Percentiles rank a stretch among this genome's conserved stretches.
phyloP scores from a whole-genome alignment of 2,329 filamentous ascomycete species.

The Microsporum canis region DNA sequence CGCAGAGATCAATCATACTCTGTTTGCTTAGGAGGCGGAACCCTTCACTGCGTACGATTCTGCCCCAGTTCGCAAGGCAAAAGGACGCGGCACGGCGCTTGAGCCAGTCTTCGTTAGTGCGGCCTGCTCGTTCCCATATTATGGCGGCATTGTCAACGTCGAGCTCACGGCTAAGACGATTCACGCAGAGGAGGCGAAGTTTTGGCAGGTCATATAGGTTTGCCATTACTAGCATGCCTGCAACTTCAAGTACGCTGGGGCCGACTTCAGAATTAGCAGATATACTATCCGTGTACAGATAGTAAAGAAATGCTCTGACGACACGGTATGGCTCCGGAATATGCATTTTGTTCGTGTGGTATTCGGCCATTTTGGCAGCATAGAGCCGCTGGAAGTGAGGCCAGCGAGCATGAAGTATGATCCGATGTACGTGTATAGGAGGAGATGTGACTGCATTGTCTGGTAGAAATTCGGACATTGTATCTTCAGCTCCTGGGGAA shows the following conservation, averaged over 20 bases:
- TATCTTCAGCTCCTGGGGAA: constrained; percentile 39
- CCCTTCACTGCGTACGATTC: constrained; percentile 77
- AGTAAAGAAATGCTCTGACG: constrained; percentile 89
- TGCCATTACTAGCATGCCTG: constrained; percentile 90
- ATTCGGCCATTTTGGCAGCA: constrained; percentile 90
- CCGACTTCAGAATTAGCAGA: constrained; percentile 47
- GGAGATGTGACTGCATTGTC: constrained; percentile 49
- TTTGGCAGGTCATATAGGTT: constrained; percentile 97
- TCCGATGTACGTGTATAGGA: constrained; percentile 87
- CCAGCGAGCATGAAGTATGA: constrained; percentile 92
- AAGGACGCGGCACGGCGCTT: constrained; percentile 77
- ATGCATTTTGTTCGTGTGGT: constrained; percentile 94
- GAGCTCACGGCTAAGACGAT: constrained; percentile 77
- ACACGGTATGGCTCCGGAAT: constrained; percentile 93
- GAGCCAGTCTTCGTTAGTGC: constrained; percentile 88
- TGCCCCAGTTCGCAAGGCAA: constrained; percentile 88
- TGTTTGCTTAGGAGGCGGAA: constrained; percentile 70
- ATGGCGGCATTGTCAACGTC: constrained; percentile 91
- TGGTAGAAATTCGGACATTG: constrained; percentile 23
- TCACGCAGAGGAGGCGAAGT: constrained; percentile 79
- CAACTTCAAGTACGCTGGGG: constrained; percentile 65
- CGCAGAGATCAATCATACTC: constrained; percentile 79
- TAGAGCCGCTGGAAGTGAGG: constrained; percentile 91
- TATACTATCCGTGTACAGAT: constrained; percentile 93
- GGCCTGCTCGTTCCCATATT: constrained; percentile 86